These are phyloP conservation scores for Pseudogymnoascus sp. DNA, from an alignment of 2,329 filamentous ascomycete genomes.

Conservation along the genomic window DNA sequence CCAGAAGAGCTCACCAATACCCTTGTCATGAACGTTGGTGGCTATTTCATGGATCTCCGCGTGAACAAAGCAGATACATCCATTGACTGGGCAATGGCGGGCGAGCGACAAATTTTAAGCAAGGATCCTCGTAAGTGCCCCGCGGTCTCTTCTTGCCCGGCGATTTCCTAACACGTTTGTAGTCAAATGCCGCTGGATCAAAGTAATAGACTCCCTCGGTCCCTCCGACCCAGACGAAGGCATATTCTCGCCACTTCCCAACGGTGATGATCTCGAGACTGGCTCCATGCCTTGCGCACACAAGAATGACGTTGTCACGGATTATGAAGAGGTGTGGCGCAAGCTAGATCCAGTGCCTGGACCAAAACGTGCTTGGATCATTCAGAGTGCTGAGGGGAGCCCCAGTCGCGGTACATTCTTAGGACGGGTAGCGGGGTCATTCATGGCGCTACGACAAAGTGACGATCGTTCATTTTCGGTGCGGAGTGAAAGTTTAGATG, in stretches of 20 bases:
- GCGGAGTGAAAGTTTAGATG: slow-evolving; percentile 17
- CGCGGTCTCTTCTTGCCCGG: neutral
- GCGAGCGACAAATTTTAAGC: slow-evolving; percentile 32
- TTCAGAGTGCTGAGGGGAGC: slow-evolving; percentile 13
- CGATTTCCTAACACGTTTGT: neutral
- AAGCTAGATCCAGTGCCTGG: slow-evolving; percentile 12
- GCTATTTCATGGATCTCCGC: slow-evolving; percentile 37
- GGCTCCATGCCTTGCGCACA: slow-evolving; percentile 34
- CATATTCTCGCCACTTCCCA: slow-evolving; percentile 31
- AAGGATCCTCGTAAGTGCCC: slow-evolving; percentile 29
- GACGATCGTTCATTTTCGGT: slow-evolving; percentile 13
- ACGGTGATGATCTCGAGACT: slow-evolving; percentile 34
- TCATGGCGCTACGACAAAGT: slow-evolving; percentile 15
- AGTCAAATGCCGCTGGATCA: slow-evolving; percentile 33
- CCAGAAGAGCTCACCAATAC: slow-evolving; percentile 37
- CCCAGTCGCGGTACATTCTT: slow-evolving; percentile 13
- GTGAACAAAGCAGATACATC: slow-evolving; percentile 30
- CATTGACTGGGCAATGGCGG: slow-evolving; percentile 39
- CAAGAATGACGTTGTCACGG: slow-evolving; percentile 26
- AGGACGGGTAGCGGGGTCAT: slow-evolving; percentile 17
- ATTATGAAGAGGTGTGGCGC: slow-evolving; percentile 20
- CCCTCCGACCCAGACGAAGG: slow-evolving; percentile 31
- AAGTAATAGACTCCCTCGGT: slow-evolving; percentile 33
- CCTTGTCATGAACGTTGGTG: slow-evolving; percentile 35
- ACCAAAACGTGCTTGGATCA: slow-evolving; percentile 15